Conservation (phyloP, 371 early-diverging fungal species). For the Dichotomocladium elegans region DNA sequence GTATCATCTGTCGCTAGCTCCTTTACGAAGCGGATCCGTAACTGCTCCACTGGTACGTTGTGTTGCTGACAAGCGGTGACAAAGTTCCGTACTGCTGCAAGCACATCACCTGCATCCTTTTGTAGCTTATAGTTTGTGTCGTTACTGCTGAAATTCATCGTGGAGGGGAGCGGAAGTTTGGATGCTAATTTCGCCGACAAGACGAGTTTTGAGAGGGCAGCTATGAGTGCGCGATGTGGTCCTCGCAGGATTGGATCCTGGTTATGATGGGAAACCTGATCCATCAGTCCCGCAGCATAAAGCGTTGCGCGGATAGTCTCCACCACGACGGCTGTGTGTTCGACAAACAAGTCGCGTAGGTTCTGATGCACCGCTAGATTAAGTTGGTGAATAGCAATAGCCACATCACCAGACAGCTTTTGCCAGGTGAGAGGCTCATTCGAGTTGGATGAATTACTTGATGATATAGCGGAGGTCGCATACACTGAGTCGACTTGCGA, state of each 20-base stretch:
- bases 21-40: constrained; percentile 29
- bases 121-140: constrained; percentile 19
- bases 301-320: constrained; percentile 85
- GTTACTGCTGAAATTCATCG: not conserved
- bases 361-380: constrained; percentile 59
- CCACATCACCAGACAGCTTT: constrained; percentile 54
- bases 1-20: not conserved
- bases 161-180: constrained; percentile 22
- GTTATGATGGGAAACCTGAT: constrained; percentile 61
- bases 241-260: constrained; percentile 63
- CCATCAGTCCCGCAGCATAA: constrained; percentile 72
- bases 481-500: too few relatives aligned
- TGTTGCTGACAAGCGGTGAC: constrained; percentile 68
- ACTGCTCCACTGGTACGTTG: constrained; percentile 51
- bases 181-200: constrained; percentile 80
- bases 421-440: constrained; percentile 50
- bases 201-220: constrained; percentile 75
- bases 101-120: constrained; percentile 55
- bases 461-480: not conserved
- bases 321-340: constrained; percentile 51
- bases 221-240: constrained; percentile 71
- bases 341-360: constrained; percentile 10
- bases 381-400: constrained; percentile 60
- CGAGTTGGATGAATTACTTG: constrained; percentile 7
- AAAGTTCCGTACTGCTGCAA: constrained; percentile 72